Conservation (phyloP, 2,329 filamentous ascomycete species). For the Diplodia sapinea region DNA sequence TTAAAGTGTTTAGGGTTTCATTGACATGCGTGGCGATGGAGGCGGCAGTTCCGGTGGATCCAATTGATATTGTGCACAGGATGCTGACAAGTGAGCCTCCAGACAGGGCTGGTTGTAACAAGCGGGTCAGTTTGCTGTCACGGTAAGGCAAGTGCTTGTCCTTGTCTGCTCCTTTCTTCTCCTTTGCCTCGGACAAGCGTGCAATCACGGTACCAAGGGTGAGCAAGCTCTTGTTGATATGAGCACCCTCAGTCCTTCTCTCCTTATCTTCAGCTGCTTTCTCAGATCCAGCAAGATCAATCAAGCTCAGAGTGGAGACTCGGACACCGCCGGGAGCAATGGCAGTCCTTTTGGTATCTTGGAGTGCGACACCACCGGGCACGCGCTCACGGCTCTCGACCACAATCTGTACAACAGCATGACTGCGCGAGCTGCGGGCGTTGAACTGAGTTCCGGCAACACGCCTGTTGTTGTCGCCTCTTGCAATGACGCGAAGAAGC, state of each 20-base stretch:
- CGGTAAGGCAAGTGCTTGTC: conserved; percentile 96
- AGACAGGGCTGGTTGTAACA: conserved; percentile 89
- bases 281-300: conserved; percentile 95
- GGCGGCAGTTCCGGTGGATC: conserved; percentile 74
- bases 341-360: conserved; percentile 50
- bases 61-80: conserved; percentile 92
- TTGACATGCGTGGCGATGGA: conserved; percentile 75
- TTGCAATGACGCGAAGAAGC: conserved; percentile 88
- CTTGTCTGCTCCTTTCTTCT: conserved; percentile 79
- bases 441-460: conserved; percentile 98
- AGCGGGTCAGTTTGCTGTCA: conserved; percentile 93
- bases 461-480: conserved; percentile 87
- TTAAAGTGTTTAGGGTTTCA: conserved; percentile 94
- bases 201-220: conserved; percentile 95
- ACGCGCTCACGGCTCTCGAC: conserved; percentile 93
- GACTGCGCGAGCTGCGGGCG: conserved; percentile 92
- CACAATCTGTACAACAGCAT: conserved; percentile 97
- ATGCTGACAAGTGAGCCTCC: conserved; percentile 96
- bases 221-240: conserved; percentile 97
- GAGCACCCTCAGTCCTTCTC: conserved; percentile 88
- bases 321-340: conserved; percentile 81
- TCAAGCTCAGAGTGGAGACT: conserved; percentile 92
- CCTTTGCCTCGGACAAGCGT: conserved; percentile 85
- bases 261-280: conserved; percentile 96
- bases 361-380: conserved; percentile 57